These are phyloP conservation scores for Discostella pseudostelligera DNA, from an alignment of 108 stramenopile genomes.

Conservation along the genomic window DNA sequence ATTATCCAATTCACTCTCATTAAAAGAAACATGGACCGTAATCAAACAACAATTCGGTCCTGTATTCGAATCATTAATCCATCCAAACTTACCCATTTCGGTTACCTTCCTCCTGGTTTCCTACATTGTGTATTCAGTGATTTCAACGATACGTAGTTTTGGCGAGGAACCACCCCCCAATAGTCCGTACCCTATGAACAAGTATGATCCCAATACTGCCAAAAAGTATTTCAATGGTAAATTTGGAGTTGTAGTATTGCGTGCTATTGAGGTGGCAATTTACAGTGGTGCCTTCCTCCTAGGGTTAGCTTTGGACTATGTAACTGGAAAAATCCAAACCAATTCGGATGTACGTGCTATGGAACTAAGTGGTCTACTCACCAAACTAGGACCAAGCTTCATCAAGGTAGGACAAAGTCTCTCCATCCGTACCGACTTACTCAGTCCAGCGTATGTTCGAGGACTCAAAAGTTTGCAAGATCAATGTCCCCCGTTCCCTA, in stretches of 20 bases:
- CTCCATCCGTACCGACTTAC: constrained; percentile 90
- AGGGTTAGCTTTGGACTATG: constrained; percentile 38
- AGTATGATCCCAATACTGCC: constrained; percentile 70
- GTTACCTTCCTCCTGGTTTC: constrained; percentile 31
- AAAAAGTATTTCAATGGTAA: constrained; percentile 64
- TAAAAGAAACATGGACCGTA: neutral
- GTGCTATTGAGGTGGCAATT: constrained; percentile 53
- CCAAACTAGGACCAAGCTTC: constrained; percentile 79
- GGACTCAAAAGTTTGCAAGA: constrained; percentile 89
- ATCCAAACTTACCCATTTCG: constrained; percentile 24
- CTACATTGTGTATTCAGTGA: constrained; percentile 30
- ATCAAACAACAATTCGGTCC: neutral
- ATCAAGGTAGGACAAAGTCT: constrained; percentile 95
- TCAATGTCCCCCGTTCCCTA: constrained; percentile 85
- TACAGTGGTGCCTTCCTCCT: constrained; percentile 41
- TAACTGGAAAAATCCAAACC: constrained; percentile 47
- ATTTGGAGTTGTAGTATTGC: constrained; percentile 29
- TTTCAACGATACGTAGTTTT: constrained; percentile 22
- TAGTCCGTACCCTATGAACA: constrained; percentile 60
- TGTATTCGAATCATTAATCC: neutral
- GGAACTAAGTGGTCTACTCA: constrained; percentile 66
- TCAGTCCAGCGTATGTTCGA: constrained; percentile 77
- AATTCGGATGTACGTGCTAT: constrained; percentile 64
- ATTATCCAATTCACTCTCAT: neutral
- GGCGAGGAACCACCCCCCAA: constrained; percentile 43